Evolutionary conservation across 306 rosid genomes (phyloP).

Genomic region (Albizia julibrissin): DNA sequence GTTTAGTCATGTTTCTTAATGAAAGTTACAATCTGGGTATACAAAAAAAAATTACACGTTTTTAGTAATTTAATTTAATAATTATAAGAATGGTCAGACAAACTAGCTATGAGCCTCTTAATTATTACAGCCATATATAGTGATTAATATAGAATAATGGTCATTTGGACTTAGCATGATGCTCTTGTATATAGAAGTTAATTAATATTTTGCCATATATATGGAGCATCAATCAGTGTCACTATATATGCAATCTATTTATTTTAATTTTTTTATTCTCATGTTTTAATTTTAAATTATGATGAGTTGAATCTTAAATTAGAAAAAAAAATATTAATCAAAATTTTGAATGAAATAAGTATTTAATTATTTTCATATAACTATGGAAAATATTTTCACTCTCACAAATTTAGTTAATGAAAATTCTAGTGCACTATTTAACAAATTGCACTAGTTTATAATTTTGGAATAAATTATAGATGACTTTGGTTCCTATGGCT

Average conservation of each 20-base stretch:
- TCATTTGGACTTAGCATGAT: neutral
- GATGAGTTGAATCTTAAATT: neutral
- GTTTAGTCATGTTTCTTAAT: neutral
- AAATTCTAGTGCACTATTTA: neutral
- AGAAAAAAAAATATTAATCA: neutral
- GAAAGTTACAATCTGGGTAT: neutral
- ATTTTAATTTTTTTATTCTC: neutral
- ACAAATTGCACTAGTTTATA: neutral
- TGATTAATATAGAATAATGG: neutral
- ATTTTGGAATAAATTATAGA: too few species aligned
- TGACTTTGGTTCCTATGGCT: too few species aligned
- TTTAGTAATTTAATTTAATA: neutral
- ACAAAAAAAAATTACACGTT: neutral
- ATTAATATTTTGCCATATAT: neutral
- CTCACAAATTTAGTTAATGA: neutral
- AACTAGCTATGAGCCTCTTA: neutral
- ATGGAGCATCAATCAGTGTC: neutral
- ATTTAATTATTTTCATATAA: too few species aligned
- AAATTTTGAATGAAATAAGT: neutral
- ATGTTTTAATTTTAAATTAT: neutral
- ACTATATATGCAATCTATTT: neutral
- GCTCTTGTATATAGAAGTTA: neutral
- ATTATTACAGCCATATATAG: neutral
- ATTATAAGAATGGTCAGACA: neutral
- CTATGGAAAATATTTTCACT: neutral